Evolutionary conservation across 2,329 filamentous ascomycete genomes (phyloP).

Genomic region (Pseudocercospora crystallina): DNA sequence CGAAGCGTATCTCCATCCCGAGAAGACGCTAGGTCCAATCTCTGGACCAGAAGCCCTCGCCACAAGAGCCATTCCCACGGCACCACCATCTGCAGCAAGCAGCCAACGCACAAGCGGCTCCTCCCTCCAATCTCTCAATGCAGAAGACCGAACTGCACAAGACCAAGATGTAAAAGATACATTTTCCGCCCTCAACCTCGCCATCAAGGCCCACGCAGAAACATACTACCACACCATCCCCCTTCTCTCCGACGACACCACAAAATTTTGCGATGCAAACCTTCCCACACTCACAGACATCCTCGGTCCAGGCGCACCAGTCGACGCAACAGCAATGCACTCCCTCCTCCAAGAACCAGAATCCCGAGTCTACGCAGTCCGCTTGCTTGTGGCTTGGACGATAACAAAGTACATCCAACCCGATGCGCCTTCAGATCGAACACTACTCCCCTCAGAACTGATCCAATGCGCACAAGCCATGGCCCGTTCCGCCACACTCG

Average conservation of each 20-base stretch:
- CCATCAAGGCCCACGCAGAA: constrained; percentile 10
- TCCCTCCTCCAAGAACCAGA: constrained; percentile 10
- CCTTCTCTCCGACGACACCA: background rate
- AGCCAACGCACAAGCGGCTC: too few species aligned
- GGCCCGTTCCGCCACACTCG: background rate
- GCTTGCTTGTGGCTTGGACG: constrained; percentile 19
- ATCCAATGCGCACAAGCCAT: constrained; percentile 17
- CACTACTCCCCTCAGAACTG: constrained; percentile 16
- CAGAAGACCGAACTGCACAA: too few species aligned
- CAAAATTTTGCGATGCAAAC: constrained; percentile 4
- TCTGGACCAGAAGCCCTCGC: too few species aligned
- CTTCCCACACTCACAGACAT: constrained; percentile 8
- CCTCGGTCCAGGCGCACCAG: constrained; percentile 5
- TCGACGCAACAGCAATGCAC: constrained; percentile 10
- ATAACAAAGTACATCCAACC: constrained; percentile 13
- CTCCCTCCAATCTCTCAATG: too few species aligned
- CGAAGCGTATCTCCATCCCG: too few species aligned
- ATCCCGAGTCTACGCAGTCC: constrained; percentile 14
- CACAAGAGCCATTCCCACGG: too few species aligned
- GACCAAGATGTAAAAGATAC: constrained; percentile 8
- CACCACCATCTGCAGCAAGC: too few species aligned
- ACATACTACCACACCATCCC: constrained; percentile 6
- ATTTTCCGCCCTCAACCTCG: constrained; percentile 8
- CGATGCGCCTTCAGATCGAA: constrained; percentile 12
- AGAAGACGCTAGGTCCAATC: too few species aligned